Conservation (phyloP, 2,329 filamentous ascomycete species). For the Podosphaera leucotricha region DNA sequence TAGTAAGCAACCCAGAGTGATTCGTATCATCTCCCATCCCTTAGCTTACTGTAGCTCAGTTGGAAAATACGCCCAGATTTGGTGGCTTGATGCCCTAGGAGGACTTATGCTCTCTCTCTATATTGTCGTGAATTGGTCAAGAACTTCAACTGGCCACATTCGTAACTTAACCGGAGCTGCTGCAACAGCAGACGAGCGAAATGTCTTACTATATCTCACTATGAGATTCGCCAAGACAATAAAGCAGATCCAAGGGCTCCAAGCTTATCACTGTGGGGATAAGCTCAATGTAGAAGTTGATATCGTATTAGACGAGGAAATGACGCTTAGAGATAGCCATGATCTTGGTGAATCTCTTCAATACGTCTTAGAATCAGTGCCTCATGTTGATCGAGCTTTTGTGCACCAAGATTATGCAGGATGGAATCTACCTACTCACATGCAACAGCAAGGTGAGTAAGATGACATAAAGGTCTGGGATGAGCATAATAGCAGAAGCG, state of each 20-base stretch:
- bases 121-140: slow-evolving; percentile 46
- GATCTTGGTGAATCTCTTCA: slow-evolving; percentile 39
- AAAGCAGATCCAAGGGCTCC: slow-evolving; percentile 28
- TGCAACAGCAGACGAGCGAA: slow-evolving; percentile 24
- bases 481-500: no score
- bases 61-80: slow-evolving; percentile 31
- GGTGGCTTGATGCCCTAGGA: slow-evolving; percentile 43
- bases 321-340: slow-evolving; percentile 27
- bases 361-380: slow-evolving; percentile 31
- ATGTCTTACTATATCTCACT: slow-evolving; percentile 35
- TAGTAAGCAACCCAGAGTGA: slow-evolving; percentile 6
- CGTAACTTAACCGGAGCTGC: slow-evolving; percentile 33
- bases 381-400: slow-evolving; percentile 19
- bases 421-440: slow-evolving; percentile 16
- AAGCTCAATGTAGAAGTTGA: slow-evolving; percentile 40
- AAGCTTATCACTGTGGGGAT: slow-evolving; percentile 36
- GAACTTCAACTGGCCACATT: slow-evolving; percentile 35
- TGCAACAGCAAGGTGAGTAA: slow-evolving; percentile 15
- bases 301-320: slow-evolving; percentile 29
- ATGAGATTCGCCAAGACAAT: slow-evolving; percentile 31
- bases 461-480: background rate
- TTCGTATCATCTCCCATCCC: background rate
- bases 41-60: slow-evolving; percentile 16
- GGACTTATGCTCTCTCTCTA: slow-evolving; percentile 38
- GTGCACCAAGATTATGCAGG: slow-evolving; percentile 19